These are phyloP conservation scores for Flaveria floridana DNA, from an alignment of 140 eudicot genomes.

Conservation along the genomic window DNA sequence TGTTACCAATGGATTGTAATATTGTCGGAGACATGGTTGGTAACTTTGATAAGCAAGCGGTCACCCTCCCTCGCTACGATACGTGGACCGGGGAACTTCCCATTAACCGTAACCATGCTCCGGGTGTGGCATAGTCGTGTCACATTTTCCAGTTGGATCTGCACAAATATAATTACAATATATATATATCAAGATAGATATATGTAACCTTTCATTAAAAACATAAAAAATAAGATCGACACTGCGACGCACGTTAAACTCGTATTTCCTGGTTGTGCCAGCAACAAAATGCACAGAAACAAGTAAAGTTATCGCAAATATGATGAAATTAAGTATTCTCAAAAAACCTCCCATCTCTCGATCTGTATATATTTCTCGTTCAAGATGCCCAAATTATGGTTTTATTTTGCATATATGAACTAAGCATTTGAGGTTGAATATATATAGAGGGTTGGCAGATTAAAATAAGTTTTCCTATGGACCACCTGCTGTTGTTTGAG, in stretches of 20 bases:
- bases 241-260: conserved; percentile 48
- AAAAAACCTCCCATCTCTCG: conserved; percentile 33
- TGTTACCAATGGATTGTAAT: conserved; percentile 58
- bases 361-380: neutral
- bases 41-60: conserved; percentile 56
- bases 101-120: conserved; percentile 70
- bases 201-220: neutral
- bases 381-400: too few species aligned
- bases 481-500: conserved; percentile 44
- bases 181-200: neutral
- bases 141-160: conserved; percentile 58
- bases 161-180: neutral
- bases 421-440: conserved; percentile 12
- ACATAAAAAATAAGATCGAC: neutral
- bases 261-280: conserved; percentile 47
- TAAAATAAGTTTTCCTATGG: conserved; percentile 4
- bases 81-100: conserved; percentile 69
- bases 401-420: neutral
- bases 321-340: too few species aligned
- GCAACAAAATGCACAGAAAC: conserved; percentile 36
- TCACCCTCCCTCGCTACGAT: conserved; percentile 73
- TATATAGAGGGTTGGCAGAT: conserved; percentile 19
- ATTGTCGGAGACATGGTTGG: conserved; percentile 57
- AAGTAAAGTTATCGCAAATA: conserved; percentile 32
- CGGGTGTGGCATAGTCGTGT: conserved; percentile 67